Conservation (phyloP, 2,329 filamentous ascomycete genomes). For the Neonectria magnoliae region DNA sequence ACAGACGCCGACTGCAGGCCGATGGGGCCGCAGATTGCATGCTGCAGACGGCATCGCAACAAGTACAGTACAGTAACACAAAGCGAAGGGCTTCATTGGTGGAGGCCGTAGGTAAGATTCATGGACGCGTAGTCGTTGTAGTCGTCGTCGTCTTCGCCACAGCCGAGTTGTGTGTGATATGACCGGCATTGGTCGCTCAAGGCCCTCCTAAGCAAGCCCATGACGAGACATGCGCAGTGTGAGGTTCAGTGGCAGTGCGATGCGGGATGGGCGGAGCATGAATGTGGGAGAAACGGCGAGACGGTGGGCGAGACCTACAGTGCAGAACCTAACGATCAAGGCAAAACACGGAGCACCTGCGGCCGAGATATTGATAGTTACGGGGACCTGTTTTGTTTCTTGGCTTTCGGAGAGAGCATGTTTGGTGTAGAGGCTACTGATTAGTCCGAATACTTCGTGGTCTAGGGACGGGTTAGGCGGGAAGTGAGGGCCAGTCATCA, state of each 20-base stretch:
- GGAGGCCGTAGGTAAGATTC: neutral
- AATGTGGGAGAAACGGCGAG: conserved; percentile 17
- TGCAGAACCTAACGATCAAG: neutral
- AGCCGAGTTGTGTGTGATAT: neutral
- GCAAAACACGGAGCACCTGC: conserved; percentile 21
- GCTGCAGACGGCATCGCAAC: conserved; percentile 2
- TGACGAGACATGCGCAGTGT: neutral
- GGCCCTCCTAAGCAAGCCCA: neutral
- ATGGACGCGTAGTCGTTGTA: neutral
- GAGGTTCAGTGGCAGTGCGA: conserved; percentile 3
- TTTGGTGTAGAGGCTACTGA: neutral
- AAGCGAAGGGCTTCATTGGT: neutral
- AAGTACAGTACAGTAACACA: neutral
- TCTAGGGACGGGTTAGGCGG: neutral
- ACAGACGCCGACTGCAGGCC: neutral
- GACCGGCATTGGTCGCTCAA: neutral
- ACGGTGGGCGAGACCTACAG: conserved; percentile 11
- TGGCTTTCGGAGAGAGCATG: neutral
- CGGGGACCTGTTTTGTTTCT: conserved; percentile 1
- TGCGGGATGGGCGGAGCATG: conserved; percentile 11
- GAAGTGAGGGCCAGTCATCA: neutral
- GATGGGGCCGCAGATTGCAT: neutral
- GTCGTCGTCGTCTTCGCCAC: neutral
- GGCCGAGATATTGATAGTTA: neutral
- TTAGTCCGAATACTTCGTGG: neutral